Evolutionary conservation across 176 grass and related monocot genomes (phyloP), one percentile per base, ranked within the genome.

Genomic region (bread wheat (Triticum aestivum)): DNA sequence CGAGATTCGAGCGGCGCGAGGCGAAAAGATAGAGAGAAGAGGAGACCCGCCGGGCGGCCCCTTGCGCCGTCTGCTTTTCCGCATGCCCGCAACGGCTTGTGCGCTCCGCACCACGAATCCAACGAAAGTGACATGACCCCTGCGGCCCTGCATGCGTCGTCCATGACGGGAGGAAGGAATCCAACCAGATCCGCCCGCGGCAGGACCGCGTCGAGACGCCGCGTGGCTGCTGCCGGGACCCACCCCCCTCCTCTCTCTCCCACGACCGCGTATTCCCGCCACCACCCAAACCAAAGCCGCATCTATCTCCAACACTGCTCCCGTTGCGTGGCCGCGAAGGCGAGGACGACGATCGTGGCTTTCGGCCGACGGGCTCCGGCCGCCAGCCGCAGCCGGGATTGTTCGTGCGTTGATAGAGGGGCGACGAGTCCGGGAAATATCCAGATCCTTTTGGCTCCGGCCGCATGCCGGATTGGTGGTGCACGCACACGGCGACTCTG

Each of bases 361-460:
- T 6, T 52, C 5, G 49, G 0, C 14, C 1, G 47, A 15, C 47
- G 47, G 47, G 47, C 47, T 66, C 64, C 64, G 12, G 64, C 63
- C 39, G 41, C 9, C 41, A 11, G 41, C 41, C 41, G 9, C 41
- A 3, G 41, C 41, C 63, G 18, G 70, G 23, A 70, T 17, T 85
- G 78, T 45, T 45, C 69, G 10, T 0, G 12, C 63, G 41, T 86
- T 86, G 83, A 90, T 82, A 32, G 11, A 7, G 1, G 2, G 35
- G 35, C 2, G 35, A 62, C 21, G 70, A 29, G 79, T 82, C 88
- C 88, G 83, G 29, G 5, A 89, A 86, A 89, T 86, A 86, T 86
- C 83, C 4, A 70, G 69, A 89, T 89, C 24, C 29, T 75, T 17
- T 52, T 15, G 14, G 41, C 41, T 42, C 41, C 39, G 8, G 39